These are phyloP conservation scores for Solanum lycopersicoides DNA, from an alignment of 257 asterid species.

Conservation along the genomic window DNA sequence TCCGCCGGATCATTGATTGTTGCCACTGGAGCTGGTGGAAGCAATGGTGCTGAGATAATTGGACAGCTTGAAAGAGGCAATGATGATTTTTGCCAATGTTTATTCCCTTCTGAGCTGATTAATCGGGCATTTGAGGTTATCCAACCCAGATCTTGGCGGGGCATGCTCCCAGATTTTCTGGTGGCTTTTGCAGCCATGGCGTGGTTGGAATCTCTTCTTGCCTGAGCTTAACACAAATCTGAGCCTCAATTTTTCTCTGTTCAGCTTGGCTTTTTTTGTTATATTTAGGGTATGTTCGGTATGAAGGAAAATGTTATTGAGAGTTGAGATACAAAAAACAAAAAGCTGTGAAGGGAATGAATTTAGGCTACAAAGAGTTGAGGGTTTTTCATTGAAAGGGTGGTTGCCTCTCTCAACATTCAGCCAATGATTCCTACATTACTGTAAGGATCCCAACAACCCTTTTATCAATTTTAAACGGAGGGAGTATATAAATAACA, in stretches of 20 bases:
- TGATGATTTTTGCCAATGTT: not conserved
- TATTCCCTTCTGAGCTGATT: not conserved
- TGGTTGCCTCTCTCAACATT: constrained; percentile 38
- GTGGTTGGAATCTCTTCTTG: not conserved
- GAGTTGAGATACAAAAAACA: not conserved
- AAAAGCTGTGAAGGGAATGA: not conserved
- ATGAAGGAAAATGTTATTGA: not conserved
- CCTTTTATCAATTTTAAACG: not conserved
- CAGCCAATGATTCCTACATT: constrained; percentile 7
- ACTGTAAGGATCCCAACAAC: not conserved
- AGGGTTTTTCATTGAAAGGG: constrained; percentile 21
- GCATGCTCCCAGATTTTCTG: not conserved
- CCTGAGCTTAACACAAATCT: not conserved
- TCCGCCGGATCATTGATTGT: not conserved
- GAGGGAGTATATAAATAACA: not conserved
- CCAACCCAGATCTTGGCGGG: not conserved
- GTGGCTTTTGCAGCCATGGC: constrained; percentile 5
- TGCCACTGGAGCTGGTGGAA: not conserved
- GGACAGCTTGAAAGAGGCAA: not conserved
- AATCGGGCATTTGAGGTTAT: not conserved
- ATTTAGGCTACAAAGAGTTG: not conserved
- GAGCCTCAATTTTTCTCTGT: not conserved
- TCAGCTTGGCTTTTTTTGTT: not conserved
- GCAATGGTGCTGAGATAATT: not conserved
- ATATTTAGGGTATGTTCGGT: not conserved